These are phyloP conservation scores for Phaffomyces thermotolerans DNA, from an alignment of 805 yeast genomes.

Conservation along the genomic window DNA sequence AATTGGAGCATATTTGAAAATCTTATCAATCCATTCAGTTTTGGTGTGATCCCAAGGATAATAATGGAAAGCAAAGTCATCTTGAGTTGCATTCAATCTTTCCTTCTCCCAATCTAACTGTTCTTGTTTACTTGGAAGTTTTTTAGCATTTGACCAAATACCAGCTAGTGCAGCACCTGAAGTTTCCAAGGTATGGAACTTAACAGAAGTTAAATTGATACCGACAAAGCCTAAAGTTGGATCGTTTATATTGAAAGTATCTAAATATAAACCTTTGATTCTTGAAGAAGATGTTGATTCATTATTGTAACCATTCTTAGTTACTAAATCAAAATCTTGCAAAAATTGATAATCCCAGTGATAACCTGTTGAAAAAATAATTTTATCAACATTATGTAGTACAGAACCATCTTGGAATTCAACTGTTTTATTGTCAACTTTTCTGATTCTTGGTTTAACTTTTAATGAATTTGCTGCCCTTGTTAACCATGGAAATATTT, in stretches of 20 bases:
- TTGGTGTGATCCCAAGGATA: slow-evolving; percentile 23
- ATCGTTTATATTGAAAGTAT: slow-evolving; percentile 36
- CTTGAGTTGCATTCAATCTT: slow-evolving; percentile 20
- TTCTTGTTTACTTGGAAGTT: slow-evolving; percentile 33
- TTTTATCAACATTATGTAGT: slow-evolving; percentile 28
- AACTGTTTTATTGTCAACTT: slow-evolving; percentile 22
- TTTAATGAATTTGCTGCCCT: slow-evolving; percentile 32
- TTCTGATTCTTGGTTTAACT: slow-evolving; percentile 22
- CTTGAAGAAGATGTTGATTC: slow-evolving; percentile 22
- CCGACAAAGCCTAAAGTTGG: slow-evolving; percentile 40
- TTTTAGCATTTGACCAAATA: slow-evolving; percentile 38
- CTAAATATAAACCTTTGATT: slow-evolving; percentile 35
- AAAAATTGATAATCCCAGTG: slow-evolving; percentile 34
- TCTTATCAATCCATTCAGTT: slow-evolving; percentile 22
- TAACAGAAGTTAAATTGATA: slow-evolving; percentile 30
- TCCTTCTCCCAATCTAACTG: slow-evolving; percentile 30
- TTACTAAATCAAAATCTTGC: slow-evolving; percentile 16
- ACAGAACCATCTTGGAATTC: slow-evolving; percentile 28
- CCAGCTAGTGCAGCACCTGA: slow-evolving; percentile 47
- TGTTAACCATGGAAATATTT: slow-evolving; percentile 33
- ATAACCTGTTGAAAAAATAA: slow-evolving; percentile 36
- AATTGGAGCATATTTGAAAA: slow-evolving; percentile 21
- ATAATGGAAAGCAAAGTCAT: slow-evolving; percentile 26
- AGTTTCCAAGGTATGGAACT: slow-evolving; percentile 43
- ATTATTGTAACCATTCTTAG: slow-evolving; percentile 13